A percentile compares a stretch with the other conserved stretches of the same genome.
These are phyloP conservation scores for Saccharomyces hybrid DNA, from an alignment of 1,139 yeast genomes.

Conservation along the genomic window DNA sequence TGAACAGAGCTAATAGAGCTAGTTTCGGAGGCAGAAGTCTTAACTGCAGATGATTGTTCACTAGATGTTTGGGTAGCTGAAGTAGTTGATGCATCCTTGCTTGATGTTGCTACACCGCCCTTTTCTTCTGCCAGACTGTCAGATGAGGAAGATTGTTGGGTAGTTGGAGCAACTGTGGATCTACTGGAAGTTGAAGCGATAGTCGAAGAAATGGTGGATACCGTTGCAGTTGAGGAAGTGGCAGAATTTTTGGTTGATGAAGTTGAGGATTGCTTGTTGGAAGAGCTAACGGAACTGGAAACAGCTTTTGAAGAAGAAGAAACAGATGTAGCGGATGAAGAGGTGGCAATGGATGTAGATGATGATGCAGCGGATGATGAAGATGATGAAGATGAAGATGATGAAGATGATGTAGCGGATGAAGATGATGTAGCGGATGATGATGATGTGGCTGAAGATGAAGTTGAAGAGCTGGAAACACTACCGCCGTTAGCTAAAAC, in stretches of 20 bases:
- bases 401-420: too few relatives aligned
- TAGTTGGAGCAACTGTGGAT: background rate
- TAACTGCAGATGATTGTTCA: background rate
- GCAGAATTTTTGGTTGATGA: background rate
- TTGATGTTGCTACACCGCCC: background rate
- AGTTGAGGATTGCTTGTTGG: background rate
- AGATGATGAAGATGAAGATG: slow-evolving; percentile 1
- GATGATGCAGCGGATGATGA: background rate
- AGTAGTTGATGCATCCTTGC: background rate
- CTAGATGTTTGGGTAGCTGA: background rate
- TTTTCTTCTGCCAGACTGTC: background rate
- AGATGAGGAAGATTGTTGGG: slow-evolving; percentile 3
- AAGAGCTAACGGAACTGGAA: background rate
- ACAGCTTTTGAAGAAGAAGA: background rate
- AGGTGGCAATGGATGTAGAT: background rate
- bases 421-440: too few relatives aligned
- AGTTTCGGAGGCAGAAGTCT: background rate
- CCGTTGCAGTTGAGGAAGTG: slow-evolving; percentile 4
- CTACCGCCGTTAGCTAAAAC: slow-evolving; percentile 33
- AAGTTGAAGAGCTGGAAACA: slow-evolving; percentile 3
- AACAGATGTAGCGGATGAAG: background rate
- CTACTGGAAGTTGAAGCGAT: slow-evolving; percentile 11
- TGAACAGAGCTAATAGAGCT: background rate
- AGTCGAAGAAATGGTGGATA: slow-evolving; percentile 7
- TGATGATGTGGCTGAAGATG: slow-evolving; percentile 2